These are phyloP conservation scores for Corchorus capsularis DNA, from an alignment of 345 rosid species.

Conservation along the genomic window DNA sequence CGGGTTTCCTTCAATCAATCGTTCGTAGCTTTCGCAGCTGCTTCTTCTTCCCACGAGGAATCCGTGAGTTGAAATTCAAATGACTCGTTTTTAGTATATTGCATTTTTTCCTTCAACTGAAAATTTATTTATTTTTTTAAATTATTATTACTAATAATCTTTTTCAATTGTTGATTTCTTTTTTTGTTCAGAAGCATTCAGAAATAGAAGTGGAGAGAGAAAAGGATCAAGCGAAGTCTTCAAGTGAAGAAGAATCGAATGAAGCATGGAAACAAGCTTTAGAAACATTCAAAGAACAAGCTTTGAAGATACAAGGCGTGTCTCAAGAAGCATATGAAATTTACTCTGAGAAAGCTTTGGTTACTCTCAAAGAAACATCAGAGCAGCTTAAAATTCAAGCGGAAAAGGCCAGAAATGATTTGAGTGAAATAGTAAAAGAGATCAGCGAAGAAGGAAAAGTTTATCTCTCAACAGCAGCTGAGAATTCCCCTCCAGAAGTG, in stretches of 20 bases:
- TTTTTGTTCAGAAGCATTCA: slow-evolving; percentile 43
- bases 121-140: no score
- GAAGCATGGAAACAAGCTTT: slow-evolving; percentile 88
- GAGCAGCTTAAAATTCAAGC: slow-evolving; percentile 80
- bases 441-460: slow-evolving; percentile 70
- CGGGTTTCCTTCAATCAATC: slow-evolving; percentile 32
- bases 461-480: slow-evolving; percentile 65
- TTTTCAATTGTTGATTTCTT: neutral
- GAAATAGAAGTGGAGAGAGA: slow-evolving; percentile 67
- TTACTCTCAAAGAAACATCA: slow-evolving; percentile 59
- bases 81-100: neutral
- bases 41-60: slow-evolving; percentile 63
- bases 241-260: slow-evolving; percentile 56
- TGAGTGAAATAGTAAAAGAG: slow-evolving; percentile 60
- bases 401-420: slow-evolving; percentile 69
- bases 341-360: slow-evolving; percentile 62
- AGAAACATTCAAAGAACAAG: slow-evolving; percentile 72
- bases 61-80: slow-evolving; percentile 40
- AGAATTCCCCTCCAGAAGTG: slow-evolving; percentile 74
- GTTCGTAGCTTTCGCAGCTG: slow-evolving; percentile 45
- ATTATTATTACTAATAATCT: neutral
- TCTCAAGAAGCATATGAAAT: slow-evolving; percentile 76
- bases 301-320: slow-evolving; percentile 69
- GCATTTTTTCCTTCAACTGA: neutral
- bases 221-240: slow-evolving; percentile 32